Conservation (phyloP, 306 rosid species). For the Lathyrus aphaca region DNA sequence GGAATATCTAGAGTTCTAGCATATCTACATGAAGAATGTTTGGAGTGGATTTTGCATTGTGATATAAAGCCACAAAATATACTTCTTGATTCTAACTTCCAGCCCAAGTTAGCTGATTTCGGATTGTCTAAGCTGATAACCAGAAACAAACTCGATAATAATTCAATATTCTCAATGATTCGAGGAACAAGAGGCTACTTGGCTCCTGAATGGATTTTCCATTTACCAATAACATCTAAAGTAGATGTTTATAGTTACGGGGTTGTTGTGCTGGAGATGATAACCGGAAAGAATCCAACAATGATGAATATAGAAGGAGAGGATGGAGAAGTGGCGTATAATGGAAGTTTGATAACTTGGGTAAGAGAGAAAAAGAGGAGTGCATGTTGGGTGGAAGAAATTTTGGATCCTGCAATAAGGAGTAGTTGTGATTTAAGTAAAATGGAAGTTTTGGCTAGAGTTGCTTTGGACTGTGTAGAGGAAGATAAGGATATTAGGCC, state of each 20-base stretch:
- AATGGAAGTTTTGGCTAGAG: conserved; percentile 40
- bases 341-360: conserved; percentile 44
- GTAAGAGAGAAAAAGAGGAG: conserved; percentile 45
- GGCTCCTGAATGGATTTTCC: conserved; percentile 49
- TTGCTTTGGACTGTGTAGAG: conserved; percentile 55
- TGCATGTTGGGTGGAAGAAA: conserved; percentile 33
- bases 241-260: conserved; percentile 43
- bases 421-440: conserved; percentile 21
- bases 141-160: conserved; percentile 31
- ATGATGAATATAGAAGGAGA: conserved; percentile 3
- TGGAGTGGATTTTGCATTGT: conserved; percentile 65
- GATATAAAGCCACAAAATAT: conserved; percentile 42
- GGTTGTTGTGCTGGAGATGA: conserved; percentile 37
- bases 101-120: conserved; percentile 45
- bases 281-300: conserved; percentile 40
- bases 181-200: conserved; percentile 67
- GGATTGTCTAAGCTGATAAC: conserved; percentile 36
- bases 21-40: conserved; percentile 61
- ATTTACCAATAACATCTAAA: conserved; percentile 37
- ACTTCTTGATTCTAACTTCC: conserved; percentile 29
- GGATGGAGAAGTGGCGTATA: conserved; percentile 26
- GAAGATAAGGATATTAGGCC: conserved; percentile 55
- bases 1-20: conserved; percentile 57
- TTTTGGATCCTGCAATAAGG: conserved; percentile 42
- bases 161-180: conserved; percentile 48